phyloP scores from a whole-genome alignment of 176 grass and related monocot species.

The Aegilops longissima region DNA sequence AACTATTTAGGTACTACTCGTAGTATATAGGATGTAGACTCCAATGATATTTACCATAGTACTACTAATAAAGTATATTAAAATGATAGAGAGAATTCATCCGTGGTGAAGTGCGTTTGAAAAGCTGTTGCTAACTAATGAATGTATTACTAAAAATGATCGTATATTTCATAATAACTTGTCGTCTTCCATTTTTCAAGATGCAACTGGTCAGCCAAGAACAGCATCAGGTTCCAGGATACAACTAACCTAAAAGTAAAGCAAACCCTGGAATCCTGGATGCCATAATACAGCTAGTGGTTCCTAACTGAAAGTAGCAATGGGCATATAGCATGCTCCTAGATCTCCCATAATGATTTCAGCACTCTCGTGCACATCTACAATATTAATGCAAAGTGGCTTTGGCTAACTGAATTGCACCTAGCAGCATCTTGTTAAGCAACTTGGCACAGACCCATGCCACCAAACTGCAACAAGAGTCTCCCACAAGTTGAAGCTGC shows the following conservation, averaged over 20 bases:
- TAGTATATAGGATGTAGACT: no score
- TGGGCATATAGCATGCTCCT: background rate
- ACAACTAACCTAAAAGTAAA: background rate
- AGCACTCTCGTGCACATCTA: background rate
- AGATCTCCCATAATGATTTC: background rate
- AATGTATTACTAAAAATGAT: no score
- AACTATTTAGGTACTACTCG: no score
- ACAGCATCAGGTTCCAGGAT: constrained; percentile 20
- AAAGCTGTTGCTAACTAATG: no score
- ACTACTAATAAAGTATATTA: no score
- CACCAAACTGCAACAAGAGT: background rate
- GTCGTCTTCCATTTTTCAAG: background rate
- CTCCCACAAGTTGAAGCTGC: background rate
- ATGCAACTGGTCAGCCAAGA: background rate
- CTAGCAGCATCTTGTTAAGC: background rate
- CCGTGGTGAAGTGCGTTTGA: no score
- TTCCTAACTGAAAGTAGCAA: constrained; percentile 25
- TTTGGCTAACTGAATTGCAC: constrained; percentile 15
- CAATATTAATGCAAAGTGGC: constrained; percentile 16
- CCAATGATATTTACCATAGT: no score
- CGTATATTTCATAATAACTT: background rate
- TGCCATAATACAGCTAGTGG: background rate
- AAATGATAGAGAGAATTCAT: no score
- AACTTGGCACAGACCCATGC: background rate
- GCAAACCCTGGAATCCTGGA: background rate